These are phyloP conservation scores for Boeremia exigua DNA, from an alignment of 2,329 filamentous ascomycete species.

Conservation along the genomic window DNA sequence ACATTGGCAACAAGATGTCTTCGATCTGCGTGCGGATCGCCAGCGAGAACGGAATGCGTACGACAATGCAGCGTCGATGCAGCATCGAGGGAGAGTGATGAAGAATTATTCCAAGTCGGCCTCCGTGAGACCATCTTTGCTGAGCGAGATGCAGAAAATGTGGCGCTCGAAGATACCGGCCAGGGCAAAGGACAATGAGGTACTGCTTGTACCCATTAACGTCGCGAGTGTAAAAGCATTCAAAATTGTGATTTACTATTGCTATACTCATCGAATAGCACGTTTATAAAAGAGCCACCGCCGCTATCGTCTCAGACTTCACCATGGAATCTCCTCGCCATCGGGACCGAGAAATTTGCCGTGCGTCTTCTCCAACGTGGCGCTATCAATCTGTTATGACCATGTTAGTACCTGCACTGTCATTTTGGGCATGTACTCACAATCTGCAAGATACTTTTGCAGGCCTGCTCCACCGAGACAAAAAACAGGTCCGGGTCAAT, in stretches of 20 bases:
- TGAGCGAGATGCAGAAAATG: conserved; percentile 55
- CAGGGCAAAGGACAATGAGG: conserved; percentile 50
- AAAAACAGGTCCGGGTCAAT: conserved; percentile 2
- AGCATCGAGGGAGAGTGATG: conserved; percentile 51
- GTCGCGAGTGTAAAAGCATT: conserved; percentile 80
- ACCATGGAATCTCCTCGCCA: conserved; percentile 20
- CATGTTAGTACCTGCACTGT: background rate
- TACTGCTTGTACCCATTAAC: conserved; percentile 83
- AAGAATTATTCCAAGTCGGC: conserved; percentile 61
- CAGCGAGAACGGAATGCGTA: conserved; percentile 66
- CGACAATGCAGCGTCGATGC: too few species aligned
- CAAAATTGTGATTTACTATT: too few species aligned
- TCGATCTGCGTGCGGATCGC: conserved; percentile 50
- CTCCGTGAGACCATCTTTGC: conserved; percentile 76
- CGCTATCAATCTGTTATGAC: conserved; percentile 17
- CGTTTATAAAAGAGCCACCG: too few species aligned
- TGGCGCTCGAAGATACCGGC: conserved; percentile 56
- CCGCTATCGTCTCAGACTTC: background rate
- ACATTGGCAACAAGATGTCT: conserved; percentile 54
- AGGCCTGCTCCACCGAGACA: conserved; percentile 17
- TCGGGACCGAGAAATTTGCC: conserved; percentile 19
- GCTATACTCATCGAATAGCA: too few species aligned
- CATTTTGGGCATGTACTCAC: conserved; percentile 5
- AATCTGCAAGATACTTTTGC: conserved; percentile 4
- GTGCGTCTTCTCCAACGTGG: conserved; percentile 11